Evolutionary conservation across 768 basidiomycete species (phyloP).

Genomic region (Dendrothele bispora): DNA sequence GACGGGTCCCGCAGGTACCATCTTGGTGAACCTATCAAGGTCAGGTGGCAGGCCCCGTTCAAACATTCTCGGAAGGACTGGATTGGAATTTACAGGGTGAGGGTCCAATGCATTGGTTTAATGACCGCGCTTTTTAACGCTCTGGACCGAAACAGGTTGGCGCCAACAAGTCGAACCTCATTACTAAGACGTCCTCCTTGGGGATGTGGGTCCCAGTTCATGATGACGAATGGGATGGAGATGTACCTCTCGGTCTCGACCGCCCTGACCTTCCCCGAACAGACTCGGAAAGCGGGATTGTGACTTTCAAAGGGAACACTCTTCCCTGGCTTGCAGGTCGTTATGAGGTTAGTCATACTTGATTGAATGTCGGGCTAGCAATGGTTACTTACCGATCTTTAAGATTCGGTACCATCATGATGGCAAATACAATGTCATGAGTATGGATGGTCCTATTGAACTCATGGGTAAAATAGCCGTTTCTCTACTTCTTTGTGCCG

Average conservation of each 20-base stretch:
- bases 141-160: constrained; percentile 62
- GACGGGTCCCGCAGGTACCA: constrained; percentile 67
- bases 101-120: constrained; percentile 19
- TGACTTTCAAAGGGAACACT: constrained; percentile 75
- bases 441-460: constrained; percentile 80
- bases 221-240: constrained; percentile 91
- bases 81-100: constrained; percentile 89
- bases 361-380: neutral
- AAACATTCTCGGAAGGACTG: constrained; percentile 91
- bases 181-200: constrained; percentile 82
- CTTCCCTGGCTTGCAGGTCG: constrained; percentile 84
- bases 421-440: constrained; percentile 96
- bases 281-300: constrained; percentile 57
- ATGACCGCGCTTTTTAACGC: neutral
- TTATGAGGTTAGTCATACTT: constrained; percentile 89
- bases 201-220: constrained; percentile 95
- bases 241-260: constrained; percentile 57
- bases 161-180: constrained; percentile 78
- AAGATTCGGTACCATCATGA: constrained; percentile 93
- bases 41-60: constrained; percentile 85
- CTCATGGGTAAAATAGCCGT: constrained; percentile 69
- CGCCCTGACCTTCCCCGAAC: constrained; percentile 25
- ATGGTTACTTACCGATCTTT: neutral
- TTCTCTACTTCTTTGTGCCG: neutral
- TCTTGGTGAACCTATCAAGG: constrained; percentile 85